Evolutionary conservation across 495 filamentous ascomycete species (phyloP).

Genomic region (Haplographium delicatum): DNA sequence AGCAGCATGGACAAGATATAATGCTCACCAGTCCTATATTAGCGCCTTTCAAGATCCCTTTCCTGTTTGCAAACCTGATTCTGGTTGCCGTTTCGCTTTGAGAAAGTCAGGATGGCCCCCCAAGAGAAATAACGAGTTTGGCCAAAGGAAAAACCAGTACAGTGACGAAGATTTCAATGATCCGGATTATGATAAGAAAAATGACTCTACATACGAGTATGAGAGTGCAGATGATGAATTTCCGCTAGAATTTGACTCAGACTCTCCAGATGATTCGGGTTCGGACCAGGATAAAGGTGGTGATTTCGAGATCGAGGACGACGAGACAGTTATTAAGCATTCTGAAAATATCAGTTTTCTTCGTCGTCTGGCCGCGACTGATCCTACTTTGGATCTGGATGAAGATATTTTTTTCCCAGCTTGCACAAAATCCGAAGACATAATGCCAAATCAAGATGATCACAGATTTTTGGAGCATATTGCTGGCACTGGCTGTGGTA

Average conservation of each 20-base stretch:
- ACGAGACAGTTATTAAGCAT: not conserved
- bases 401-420: too few species aligned
- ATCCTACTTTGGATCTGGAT: too few species aligned
- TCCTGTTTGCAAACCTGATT: too few species aligned
- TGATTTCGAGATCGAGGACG: not conserved
- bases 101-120: too few species aligned
- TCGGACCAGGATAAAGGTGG: not conserved
- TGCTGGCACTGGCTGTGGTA: conserved; percentile 16
- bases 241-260: not conserved
- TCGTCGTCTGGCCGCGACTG: too few species aligned
- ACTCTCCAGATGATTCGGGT: not conserved
- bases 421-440: too few species aligned
- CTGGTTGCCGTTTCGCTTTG: too few species aligned
- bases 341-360: too few species aligned
- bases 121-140: too few species aligned
- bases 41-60: too few species aligned
- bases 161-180: not conserved
- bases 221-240: conserved; percentile 3
- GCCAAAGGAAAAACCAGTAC: not conserved
- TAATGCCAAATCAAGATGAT: not conserved
- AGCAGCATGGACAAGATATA: not conserved
- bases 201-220: conserved; percentile 21
- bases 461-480: conserved; percentile 19
- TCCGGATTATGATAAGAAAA: conserved; percentile 1
- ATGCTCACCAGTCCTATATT: too few species aligned